phyloP scores from a whole-genome alignment of 1,284 basidiomycete species.

The Sphaerobolus stellatus region DNA sequence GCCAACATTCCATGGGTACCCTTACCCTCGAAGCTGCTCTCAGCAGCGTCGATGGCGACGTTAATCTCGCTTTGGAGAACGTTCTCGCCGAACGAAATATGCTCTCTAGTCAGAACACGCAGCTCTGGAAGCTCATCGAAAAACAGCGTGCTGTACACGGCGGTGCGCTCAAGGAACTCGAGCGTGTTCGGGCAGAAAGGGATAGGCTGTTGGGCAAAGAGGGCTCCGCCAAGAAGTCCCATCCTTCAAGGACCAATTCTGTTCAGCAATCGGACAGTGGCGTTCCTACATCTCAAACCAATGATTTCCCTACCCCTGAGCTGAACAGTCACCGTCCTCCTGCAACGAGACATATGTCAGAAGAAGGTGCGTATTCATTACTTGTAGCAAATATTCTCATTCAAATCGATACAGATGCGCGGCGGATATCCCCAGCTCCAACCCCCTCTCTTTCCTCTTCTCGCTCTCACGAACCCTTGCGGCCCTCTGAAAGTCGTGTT shows the following conservation, averaged over 20 bases:
- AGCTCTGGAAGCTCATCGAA: slow-evolving; percentile 91
- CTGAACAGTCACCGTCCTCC: slow-evolving; percentile 18
- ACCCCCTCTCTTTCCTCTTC: slow-evolving; percentile 15
- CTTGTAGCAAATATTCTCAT: slow-evolving; percentile 11
- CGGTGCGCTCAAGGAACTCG: slow-evolving; percentile 74
- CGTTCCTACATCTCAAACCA: background rate
- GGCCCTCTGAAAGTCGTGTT: slow-evolving; percentile 21
- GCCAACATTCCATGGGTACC: slow-evolving; percentile 21
- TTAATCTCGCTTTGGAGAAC: slow-evolving; percentile 67
- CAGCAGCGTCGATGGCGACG: slow-evolving; percentile 50
- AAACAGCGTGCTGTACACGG: slow-evolving; percentile 75
- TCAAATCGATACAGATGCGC: slow-evolving; percentile 20
- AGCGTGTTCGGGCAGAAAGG: slow-evolving; percentile 78
- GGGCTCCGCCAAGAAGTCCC: slow-evolving; percentile 21
- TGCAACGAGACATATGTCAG: slow-evolving; percentile 43
- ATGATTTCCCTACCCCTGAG: background rate
- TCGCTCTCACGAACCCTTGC: slow-evolving; percentile 40
- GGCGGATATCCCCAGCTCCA: background rate
- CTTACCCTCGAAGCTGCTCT: slow-evolving; percentile 59
- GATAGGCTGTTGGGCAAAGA: slow-evolving; percentile 42
- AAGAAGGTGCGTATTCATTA: slow-evolving; percentile 49
- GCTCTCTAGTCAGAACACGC: slow-evolving; percentile 78
- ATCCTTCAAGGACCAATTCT: slow-evolving; percentile 7
- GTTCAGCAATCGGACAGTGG: background rate
- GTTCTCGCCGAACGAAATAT: slow-evolving; percentile 75